A percentile compares a stretch with the other conserved stretches of the same genome.
These are phyloP conservation scores for Bipolaris victoriae DNA, from an alignment of 2,329 filamentous ascomycete genomes.

Conservation along the genomic window DNA sequence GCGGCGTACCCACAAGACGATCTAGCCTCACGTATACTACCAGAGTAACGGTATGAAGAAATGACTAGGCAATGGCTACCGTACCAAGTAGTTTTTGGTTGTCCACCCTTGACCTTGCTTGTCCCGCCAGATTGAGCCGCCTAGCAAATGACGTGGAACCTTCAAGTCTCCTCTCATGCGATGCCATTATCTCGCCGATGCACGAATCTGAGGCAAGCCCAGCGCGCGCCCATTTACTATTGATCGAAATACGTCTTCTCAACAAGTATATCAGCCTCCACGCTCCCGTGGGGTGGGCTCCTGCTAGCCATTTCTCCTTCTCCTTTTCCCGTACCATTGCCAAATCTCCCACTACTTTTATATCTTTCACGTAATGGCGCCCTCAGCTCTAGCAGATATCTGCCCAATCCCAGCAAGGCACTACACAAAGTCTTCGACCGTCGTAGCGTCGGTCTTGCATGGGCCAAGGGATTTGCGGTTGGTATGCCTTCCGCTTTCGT, in stretches of 20 bases:
- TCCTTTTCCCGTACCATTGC: constrained; percentile 31
- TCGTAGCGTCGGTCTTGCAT: constrained; percentile 52
- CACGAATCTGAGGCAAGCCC: constrained; percentile 40
- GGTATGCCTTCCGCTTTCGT: constrained; percentile 46
- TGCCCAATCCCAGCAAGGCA: constrained; percentile 49
- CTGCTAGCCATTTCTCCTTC: constrained; percentile 36
- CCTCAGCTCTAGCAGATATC: constrained; percentile 49
- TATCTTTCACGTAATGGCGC: constrained; percentile 48
- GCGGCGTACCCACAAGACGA: constrained; percentile 34
- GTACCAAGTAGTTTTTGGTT: constrained; percentile 34
- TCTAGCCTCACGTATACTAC: constrained; percentile 43
- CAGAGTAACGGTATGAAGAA: constrained; percentile 45
- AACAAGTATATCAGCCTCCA: constrained; percentile 50
- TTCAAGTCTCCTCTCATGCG: constrained; percentile 38
- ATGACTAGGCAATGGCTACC: constrained; percentile 41
- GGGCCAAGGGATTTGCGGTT: constrained; percentile 52
- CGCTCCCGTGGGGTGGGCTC: constrained; percentile 46
- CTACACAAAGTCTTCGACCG: constrained; percentile 45
- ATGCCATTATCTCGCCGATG: constrained; percentile 48
- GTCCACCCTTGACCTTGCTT: constrained; percentile 45
- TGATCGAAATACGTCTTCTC: constrained; percentile 33
- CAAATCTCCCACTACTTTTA: constrained; percentile 23
- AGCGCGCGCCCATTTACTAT: constrained; percentile 36
- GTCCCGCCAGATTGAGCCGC: constrained; percentile 45
- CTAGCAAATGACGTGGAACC: constrained; percentile 49